Conservation (phyloP, 495 filamentous ascomycete species). For the Penicillium roqueforti region DNA sequence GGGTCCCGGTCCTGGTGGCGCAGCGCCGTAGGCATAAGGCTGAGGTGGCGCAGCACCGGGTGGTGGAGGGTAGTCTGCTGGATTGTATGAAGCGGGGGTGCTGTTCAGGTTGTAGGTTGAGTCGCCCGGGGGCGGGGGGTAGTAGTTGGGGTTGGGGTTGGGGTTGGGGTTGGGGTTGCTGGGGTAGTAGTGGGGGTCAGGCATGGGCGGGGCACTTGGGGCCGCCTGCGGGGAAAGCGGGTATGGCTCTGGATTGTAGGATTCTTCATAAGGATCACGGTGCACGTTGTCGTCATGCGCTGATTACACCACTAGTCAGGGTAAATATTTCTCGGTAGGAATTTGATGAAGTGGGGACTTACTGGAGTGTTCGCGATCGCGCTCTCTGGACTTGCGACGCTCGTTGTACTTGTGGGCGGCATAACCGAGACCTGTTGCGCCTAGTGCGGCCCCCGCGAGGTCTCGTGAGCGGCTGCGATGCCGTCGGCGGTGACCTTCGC, state of each 20-base stretch:
- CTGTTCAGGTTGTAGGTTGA: conserved; percentile 31
- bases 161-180: conserved; percentile 33
- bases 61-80: conserved; percentile 45
- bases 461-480: conserved; percentile 60
- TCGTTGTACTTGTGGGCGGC: conserved; percentile 69
- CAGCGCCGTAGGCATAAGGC: conserved; percentile 42
- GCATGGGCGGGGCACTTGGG: conserved; percentile 13
- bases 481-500: conserved; percentile 36
- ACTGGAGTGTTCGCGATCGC: conserved; percentile 32
- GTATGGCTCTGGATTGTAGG: conserved; percentile 44
- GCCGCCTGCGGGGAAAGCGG: conserved; percentile 27
- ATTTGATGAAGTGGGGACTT: background rate
- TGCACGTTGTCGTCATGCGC: conserved; percentile 36
- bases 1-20: conserved; percentile 30
- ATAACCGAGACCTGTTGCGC: conserved; percentile 68
- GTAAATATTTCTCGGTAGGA: conserved; percentile 6
- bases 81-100: conserved; percentile 32
- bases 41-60: conserved; percentile 42
- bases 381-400: conserved; percentile 42
- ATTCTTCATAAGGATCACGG: conserved; percentile 39
- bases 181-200: conserved; percentile 38
- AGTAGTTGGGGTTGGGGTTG: conserved; percentile 39
- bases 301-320: conserved; percentile 10
- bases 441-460: conserved; percentile 64
- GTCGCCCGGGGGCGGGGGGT: conserved; percentile 41